Percentiles rank a stretch among this genome's conserved stretches.
phyloP scores from a whole-genome alignment of 768 basidiomycete genomes.

The Russula sp. region DNA sequence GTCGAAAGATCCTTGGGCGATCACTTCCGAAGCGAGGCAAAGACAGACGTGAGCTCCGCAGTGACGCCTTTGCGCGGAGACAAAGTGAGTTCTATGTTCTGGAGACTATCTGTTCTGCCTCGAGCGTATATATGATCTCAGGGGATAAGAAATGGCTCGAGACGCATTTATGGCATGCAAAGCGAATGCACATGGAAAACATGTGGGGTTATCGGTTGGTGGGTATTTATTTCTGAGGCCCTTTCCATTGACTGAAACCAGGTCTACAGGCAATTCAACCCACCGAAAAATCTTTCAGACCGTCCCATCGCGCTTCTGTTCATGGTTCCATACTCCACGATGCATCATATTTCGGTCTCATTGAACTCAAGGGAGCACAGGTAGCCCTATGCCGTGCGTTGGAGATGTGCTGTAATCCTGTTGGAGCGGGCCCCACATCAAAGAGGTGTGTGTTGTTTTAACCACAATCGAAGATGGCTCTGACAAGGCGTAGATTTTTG shows the following conservation, averaged over 20 bases:
- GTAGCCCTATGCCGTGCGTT: constrained; percentile 50
- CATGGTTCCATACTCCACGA: constrained; percentile 89
- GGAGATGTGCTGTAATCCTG: constrained; percentile 60
- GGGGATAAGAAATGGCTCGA: constrained; percentile 91
- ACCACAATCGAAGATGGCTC: not conserved
- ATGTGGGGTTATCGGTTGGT: constrained; percentile 92
- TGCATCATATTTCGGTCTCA: constrained; percentile 75
- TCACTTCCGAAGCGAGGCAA: constrained; percentile 65
- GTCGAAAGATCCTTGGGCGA: constrained; percentile 42
- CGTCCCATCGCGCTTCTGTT: constrained; percentile 84
- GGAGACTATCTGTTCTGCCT: not conserved
- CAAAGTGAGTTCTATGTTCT: constrained; percentile 55
- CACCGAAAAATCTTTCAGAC: constrained; percentile 88
- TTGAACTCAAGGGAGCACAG: constrained; percentile 71
- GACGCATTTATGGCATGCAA: constrained; percentile 96
- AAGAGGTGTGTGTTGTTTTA: constrained; percentile 46
- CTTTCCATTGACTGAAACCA: not conserved
- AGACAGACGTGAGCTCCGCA: constrained; percentile 52
- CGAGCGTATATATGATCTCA: constrained; percentile 35
- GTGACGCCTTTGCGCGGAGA: constrained; percentile 61
- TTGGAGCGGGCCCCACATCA: constrained; percentile 56
- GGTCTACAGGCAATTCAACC: constrained; percentile 67
- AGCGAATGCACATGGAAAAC: constrained; percentile 91
- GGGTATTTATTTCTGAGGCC: constrained; percentile 26
- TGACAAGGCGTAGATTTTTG: constrained; percentile 48